Conservation (phyloP, 257 asterid genomes). For the Solanum pennellii region DNA sequence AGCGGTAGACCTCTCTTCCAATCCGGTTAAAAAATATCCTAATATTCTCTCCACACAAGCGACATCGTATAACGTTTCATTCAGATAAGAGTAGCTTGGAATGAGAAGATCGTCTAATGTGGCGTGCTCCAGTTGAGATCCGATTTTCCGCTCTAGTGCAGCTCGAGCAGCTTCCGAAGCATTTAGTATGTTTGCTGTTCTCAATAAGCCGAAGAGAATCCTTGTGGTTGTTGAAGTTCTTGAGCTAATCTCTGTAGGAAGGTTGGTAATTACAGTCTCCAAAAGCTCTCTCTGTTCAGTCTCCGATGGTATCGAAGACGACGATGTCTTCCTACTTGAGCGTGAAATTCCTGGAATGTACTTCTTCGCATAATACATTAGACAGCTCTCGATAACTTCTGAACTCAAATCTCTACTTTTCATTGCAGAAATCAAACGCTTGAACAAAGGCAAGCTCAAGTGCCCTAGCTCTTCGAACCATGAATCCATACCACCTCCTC, state of each 20-base stretch:
- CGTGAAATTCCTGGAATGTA: conserved; percentile 79
- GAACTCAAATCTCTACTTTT: conserved; percentile 45
- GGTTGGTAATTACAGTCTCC: conserved; percentile 55
- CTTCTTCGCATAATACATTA: conserved; percentile 64
- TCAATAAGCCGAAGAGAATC: conserved; percentile 60
- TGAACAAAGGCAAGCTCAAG: conserved; percentile 46
- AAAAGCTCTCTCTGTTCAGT: conserved; percentile 76
- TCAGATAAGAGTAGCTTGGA: conserved; percentile 92
- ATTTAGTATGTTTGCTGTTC: conserved; percentile 67
- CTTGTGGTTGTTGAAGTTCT: conserved; percentile 34
- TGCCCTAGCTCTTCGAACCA: conserved; percentile 77
- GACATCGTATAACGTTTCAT: conserved; percentile 83
- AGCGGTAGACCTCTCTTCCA: conserved; percentile 32
- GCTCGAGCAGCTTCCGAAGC: conserved; percentile 56
- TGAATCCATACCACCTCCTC: conserved; percentile 22
- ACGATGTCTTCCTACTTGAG: conserved; percentile 41
- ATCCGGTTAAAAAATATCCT: conserved; percentile 37
- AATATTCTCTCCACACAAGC: conserved; percentile 85
- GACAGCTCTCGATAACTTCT: conserved; percentile 73
- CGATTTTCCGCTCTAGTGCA: conserved; percentile 77
- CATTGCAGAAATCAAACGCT: conserved; percentile 57
- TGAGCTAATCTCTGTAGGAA: conserved; percentile 42
- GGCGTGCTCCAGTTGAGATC: conserved; percentile 75
- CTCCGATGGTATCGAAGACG: conserved; percentile 54
- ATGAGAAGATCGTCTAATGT: conserved; percentile 75